Evolutionary conservation across 179 eudicot genomes (phyloP).

Genomic region (Heliamphora pulchella): DNA sequence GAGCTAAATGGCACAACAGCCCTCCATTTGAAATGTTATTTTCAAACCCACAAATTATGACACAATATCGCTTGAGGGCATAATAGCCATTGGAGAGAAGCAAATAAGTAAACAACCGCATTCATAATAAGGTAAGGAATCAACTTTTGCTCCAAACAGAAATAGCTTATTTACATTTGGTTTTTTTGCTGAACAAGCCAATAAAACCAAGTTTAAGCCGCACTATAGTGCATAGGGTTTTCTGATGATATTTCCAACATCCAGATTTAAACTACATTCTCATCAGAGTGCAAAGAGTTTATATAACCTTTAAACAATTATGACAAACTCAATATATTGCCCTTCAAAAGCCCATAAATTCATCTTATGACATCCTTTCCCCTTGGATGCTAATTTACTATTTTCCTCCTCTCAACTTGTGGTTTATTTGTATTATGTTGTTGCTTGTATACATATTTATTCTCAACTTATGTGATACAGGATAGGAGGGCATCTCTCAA

Average conservation of each 20-base stretch:
- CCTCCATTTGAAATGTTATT: no score
- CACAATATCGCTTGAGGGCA: no score
- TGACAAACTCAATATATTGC: background rate
- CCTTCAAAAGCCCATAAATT: background rate
- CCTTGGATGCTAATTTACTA: background rate
- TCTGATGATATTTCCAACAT: background rate
- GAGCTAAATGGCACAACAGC: no score
- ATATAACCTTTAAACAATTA: background rate
- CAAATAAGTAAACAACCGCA: no score
- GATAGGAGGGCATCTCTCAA: constrained; percentile 45
- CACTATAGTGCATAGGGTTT: background rate
- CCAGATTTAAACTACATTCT: background rate
- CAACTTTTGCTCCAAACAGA: no score
- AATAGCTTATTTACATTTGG: no score
- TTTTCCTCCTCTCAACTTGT: background rate
- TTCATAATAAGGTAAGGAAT: no score
- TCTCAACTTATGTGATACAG: constrained; percentile 38
- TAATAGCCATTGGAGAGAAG: no score
- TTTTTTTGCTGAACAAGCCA: no score
- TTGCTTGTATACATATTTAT: background rate
- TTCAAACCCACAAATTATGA: no score
- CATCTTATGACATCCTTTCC: background rate
- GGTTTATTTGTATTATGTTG: background rate
- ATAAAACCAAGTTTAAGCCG: no score
- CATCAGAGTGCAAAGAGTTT: background rate